Percentiles rank a stretch among this genome's conserved stretches.
These are phyloP conservation scores for Leptodontidium sp. DNA, from an alignment of 2,329 filamentous ascomycete genomes.

Conservation along the genomic window DNA sequence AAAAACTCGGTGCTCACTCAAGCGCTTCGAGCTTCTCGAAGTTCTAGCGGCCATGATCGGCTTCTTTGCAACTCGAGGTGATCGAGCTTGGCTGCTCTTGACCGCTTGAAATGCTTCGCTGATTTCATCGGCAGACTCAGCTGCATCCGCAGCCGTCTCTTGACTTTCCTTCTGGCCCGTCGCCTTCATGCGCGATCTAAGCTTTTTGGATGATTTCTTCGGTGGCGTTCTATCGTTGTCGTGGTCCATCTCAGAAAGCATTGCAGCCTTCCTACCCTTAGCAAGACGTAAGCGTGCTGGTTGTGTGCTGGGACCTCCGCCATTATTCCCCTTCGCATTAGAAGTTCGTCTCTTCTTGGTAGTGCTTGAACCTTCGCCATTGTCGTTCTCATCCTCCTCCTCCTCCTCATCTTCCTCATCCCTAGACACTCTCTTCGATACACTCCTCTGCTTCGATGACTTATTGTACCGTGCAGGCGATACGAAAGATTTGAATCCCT, in stretches of 20 bases:
- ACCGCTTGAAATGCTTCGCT: conserved; percentile 4
- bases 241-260: conserved; percentile 22
- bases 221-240: neutral
- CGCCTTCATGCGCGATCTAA: conserved; percentile 23
- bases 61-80: conserved; percentile 5
- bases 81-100: conserved; percentile 10
- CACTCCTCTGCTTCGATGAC: neutral
- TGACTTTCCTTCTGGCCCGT: conserved; percentile 14
- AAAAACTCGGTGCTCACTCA: neutral
- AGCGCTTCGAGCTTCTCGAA: neutral
- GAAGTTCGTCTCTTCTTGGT: conserved; percentile 3
- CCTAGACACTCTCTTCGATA: neutral
- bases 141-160: conserved; percentile 1
- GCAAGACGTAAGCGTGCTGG: neutral
- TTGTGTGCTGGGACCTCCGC: conserved; percentile 11
- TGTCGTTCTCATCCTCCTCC: conserved; percentile 9
- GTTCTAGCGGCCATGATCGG: conserved; percentile 13
- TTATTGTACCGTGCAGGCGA: neutral
- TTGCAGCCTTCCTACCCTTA: conserved; percentile 14
- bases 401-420: conserved; percentile 1
- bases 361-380: conserved; percentile 12
- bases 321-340: conserved; percentile 8
- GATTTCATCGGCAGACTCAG: conserved; percentile 10
- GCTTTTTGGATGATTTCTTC: conserved; percentile 16
- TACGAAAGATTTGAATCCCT: conserved; percentile 20